Conservation (phyloP, 805 yeast species). For the Yamadazyma ubonensis region DNA sequence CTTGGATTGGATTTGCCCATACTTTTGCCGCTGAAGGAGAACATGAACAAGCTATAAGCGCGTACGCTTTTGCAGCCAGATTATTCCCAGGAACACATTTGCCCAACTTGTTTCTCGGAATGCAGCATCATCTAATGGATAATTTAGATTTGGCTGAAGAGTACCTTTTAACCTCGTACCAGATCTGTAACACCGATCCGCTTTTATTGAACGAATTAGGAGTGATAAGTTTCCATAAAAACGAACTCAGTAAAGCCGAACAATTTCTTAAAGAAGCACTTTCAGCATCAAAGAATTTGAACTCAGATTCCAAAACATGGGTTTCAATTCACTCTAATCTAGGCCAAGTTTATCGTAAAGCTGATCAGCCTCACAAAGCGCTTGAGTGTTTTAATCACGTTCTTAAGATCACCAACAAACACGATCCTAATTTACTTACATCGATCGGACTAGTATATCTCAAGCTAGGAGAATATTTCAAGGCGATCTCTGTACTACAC, state of each 20-base stretch:
- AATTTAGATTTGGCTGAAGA: slow-evolving; percentile 83
- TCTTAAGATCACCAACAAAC: slow-evolving; percentile 62
- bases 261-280: slow-evolving; percentile 67
- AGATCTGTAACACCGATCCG: slow-evolving; percentile 84
- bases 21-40: slow-evolving; percentile 98
- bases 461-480: slow-evolving; percentile 58
- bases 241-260: slow-evolving; percentile 68
- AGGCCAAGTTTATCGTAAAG: slow-evolving; percentile 82
- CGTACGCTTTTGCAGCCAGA: slow-evolving; percentile 93
- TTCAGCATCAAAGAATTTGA: slow-evolving; percentile 61
- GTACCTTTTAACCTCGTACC: slow-evolving; percentile 71
- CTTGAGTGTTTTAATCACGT: slow-evolving; percentile 76
- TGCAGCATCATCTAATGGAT: slow-evolving; percentile 91
- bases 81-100: slow-evolving; percentile 88
- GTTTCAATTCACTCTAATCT: slow-evolving; percentile 80
- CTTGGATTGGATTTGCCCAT: slow-evolving; percentile 98
- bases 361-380: slow-evolving; percentile 62
- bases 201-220: slow-evolving; percentile 88
- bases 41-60: slow-evolving; percentile 97
- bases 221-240: slow-evolving; percentile 80
- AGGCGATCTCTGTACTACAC: slow-evolving; percentile 76
- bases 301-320: slow-evolving; percentile 82
- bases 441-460: slow-evolving; percentile 84
- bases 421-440: slow-evolving; percentile 67
- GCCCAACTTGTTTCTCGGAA: slow-evolving; percentile 87